Percentiles rank a stretch among this genome's conserved stretches.
Evolutionary conservation across 2,329 filamentous ascomycete genomes (phyloP).

Genomic region (Calonectria multiphialidica): DNA sequence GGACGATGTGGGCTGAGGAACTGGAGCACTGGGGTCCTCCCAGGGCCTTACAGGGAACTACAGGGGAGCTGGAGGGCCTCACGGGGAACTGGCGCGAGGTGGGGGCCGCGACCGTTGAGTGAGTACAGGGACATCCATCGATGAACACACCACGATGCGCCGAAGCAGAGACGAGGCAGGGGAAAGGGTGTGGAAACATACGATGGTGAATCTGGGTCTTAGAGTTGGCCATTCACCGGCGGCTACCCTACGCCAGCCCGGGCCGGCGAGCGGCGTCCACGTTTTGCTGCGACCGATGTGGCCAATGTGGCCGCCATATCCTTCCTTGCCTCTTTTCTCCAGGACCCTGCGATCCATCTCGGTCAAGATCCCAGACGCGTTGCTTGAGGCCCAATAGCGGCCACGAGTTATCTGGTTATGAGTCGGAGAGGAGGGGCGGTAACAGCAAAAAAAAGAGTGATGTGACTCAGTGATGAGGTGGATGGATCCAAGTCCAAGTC

Average conservation of each 20-base stretch:
- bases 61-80: constrained; percentile 39
- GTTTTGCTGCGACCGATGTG: constrained; percentile 15
- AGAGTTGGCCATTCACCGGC: constrained; percentile 21
- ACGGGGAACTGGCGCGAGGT: constrained; percentile 28
- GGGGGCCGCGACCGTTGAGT: constrained; percentile 39
- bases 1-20: constrained; percentile 36
- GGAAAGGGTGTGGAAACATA: constrained; percentile 37
- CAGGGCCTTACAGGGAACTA: constrained; percentile 34
- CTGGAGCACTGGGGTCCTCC: constrained; percentile 21
- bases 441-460: constrained; percentile 30
- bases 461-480: constrained; percentile 36
- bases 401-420: constrained; percentile 3
- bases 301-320: constrained; percentile 3
- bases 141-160: constrained; percentile 33
- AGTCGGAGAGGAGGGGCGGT: constrained; percentile 17
- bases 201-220: constrained; percentile 30
- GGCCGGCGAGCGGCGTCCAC: constrained; percentile 26
- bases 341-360: neutral
- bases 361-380: constrained; percentile 11
- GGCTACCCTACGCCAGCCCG: constrained; percentile 19
- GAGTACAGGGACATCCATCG: constrained; percentile 34
- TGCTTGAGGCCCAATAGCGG: constrained; percentile 17
- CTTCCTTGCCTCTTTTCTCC: constrained; percentile 16
- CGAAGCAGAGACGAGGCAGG: constrained; percentile 22
- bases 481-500: constrained; percentile 20